Evolutionary conservation across 768 basidiomycete genomes (phyloP), one percentile per base, ranked within the genome.

Genomic region (Terana coerulea): DNA sequence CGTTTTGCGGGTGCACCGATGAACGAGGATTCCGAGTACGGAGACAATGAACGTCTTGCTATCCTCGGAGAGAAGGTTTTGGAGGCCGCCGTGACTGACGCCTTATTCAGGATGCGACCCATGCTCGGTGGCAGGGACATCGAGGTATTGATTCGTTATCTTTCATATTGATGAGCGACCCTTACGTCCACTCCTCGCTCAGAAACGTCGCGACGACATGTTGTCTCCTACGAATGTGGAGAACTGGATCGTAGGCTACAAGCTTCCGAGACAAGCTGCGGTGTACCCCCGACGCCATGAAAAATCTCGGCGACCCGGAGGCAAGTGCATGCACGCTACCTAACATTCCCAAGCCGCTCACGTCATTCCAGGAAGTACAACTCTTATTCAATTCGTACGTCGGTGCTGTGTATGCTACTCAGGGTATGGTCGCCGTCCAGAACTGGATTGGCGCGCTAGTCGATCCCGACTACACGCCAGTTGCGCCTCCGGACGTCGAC

Each of bases 321-420:
- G 77, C 75, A 58, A 47, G 52, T 66, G 55, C n/a, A n/a, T n/a
- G n/a, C n/a, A n/a, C n/a, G n/a, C n/a, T n/a, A n/a, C n/a, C n/a
- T n/a, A n/a, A n/a, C n/a, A n/a, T n/a, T n/a, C n/a, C 19, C n/a
- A 77, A 77, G 68, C 65, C 59, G 29, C 41, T 49, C 40, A 54
- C 49, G n/a, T 29, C 7, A 29, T 26, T 39, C 47, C 29, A 87
- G 84, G 83, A 83, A 65, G 75, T 79, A 48, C 71, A 71, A 24
- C 67, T 64, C 37, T 75, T 83, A 43, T 85, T 85, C 55, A 60
- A 77, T 58, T 77, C 78, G 17, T 87, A 86, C 55, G 69, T 87
- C 11, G 86, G 84, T 8, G 86, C 83, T n/a, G 64, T 84, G 11
- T 83, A 78, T 62, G 69, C 76, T n/a, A 77, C 79, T 45, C 76